Percentiles rank a stretch among this genome's conserved stretches.
phyloP scores from a whole-genome alignment of 208 protist genomes.

The Wallacemonas sp. region DNA sequence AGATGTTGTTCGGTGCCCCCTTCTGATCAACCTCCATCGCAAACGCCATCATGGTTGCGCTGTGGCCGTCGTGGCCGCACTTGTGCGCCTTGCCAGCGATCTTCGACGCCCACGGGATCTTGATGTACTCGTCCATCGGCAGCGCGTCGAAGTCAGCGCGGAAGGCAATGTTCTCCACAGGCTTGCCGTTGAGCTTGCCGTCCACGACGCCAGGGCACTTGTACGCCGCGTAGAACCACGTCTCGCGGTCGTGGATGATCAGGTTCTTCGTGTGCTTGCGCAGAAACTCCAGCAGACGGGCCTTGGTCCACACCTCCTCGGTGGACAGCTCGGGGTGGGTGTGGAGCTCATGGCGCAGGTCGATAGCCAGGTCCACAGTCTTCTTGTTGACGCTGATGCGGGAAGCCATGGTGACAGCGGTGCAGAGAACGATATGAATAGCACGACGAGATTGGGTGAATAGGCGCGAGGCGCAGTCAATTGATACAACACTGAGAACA shows the following conservation, averaged over 20 bases:
- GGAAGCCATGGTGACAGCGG: too few species aligned
- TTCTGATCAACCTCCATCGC: slow-evolving; percentile 51
- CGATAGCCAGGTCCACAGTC: slow-evolving; percentile 20
- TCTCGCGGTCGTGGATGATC: slow-evolving; percentile 29
- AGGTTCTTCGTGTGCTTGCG: slow-evolving; percentile 28
- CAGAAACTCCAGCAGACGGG: slow-evolving; percentile 31
- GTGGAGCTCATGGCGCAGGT: slow-evolving; percentile 41
- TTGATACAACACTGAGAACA: too few species aligned
- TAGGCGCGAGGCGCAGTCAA: too few species aligned
- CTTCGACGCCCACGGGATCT: slow-evolving; percentile 43
- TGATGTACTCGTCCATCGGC: slow-evolving; percentile 40
- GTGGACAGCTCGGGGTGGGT: slow-evolving; percentile 46
- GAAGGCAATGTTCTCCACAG: slow-evolving; percentile 31
- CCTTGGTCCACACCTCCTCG: slow-evolving; percentile 55
- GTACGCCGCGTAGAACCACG: slow-evolving; percentile 45
- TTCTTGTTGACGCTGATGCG: slow-evolving; percentile 6
- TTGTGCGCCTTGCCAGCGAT: slow-evolving; percentile 41
- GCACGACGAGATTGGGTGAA: too few species aligned
- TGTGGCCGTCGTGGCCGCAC: slow-evolving; percentile 47
- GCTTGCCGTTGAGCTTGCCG: slow-evolving; percentile 14
- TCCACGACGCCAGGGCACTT: slow-evolving; percentile 14
- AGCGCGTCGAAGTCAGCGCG: slow-evolving; percentile 46
- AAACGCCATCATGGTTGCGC: slow-evolving; percentile 36
- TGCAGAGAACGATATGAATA: too few species aligned
- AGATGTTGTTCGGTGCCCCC: slow-evolving; percentile 37